A percentile compares a stretch with the other conserved stretches of the same genome.
These are phyloP conservation scores for Austroboletus novae-zelandiae DNA, from an alignment of 1,284 basidiomycete species.

Conservation along the genomic window DNA sequence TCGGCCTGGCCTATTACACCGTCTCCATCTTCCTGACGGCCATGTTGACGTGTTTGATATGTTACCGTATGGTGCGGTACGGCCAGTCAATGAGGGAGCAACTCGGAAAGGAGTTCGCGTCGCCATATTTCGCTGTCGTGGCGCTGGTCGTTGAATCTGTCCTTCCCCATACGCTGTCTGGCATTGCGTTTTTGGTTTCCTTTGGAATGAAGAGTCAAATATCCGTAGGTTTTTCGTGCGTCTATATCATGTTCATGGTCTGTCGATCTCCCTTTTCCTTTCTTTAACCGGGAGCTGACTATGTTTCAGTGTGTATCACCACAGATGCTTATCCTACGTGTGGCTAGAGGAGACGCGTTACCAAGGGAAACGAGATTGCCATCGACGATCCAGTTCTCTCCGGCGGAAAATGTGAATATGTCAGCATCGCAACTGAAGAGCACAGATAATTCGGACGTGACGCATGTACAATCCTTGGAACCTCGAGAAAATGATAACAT, in stretches of 20 bases:
- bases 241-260: conserved; percentile 13
- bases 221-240: conserved; percentile 1
- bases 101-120: neutral
- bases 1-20: conserved; percentile 9
- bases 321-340: conserved; percentile 20
- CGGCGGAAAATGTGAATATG: neutral
- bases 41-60: conserved; percentile 12
- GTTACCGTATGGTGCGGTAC: conserved; percentile 9
- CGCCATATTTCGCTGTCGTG: conserved; percentile 3
- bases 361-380: neutral
- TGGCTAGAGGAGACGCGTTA: conserved; percentile 7
- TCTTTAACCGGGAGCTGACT: neutral
- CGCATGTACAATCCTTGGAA: too few species aligned
- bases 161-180: conserved; percentile 14
- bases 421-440: too few species aligned
- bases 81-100: neutral
- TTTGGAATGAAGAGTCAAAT: conserved; percentile 1
- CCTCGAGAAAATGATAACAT: too few species aligned
- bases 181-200: conserved; percentile 13
- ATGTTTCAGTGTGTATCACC: conserved; percentile 14
- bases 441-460: too few species aligned
- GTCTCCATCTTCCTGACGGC: conserved; percentile 6
- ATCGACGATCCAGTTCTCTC: neutral
- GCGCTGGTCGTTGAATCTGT: conserved; percentile 17
- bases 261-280: neutral